Percentiles rank a stretch among this genome's conserved stretches.
These are phyloP conservation scores for Mollisiaceae sp. DNA, from an alignment of 2,329 filamentous ascomycete species.

Conservation along the genomic window DNA sequence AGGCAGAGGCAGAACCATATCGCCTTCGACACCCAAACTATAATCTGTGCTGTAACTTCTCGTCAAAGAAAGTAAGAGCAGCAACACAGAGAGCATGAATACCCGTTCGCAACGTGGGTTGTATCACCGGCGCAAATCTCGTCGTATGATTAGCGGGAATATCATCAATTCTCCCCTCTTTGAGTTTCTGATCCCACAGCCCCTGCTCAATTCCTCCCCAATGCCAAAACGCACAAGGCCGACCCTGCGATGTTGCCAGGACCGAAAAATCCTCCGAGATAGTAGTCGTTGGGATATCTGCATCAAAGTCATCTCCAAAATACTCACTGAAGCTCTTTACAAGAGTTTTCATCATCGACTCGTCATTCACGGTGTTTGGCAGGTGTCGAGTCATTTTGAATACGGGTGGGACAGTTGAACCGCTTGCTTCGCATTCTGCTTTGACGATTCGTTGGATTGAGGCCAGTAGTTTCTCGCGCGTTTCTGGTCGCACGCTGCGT, in stretches of 20 bases:
- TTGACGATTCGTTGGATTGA: conserved; percentile 52
- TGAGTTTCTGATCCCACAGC: conserved; percentile 55
- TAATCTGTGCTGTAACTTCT: background rate
- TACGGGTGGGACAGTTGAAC: conserved; percentile 33
- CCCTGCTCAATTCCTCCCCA: conserved; percentile 58
- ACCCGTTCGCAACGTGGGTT: conserved; percentile 59
- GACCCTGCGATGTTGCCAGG: conserved; percentile 52
- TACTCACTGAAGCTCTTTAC: conserved; percentile 22
- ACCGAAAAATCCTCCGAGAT: conserved; percentile 45
- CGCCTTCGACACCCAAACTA: background rate
- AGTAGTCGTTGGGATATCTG: conserved; percentile 23
- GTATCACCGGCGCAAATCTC: conserved; percentile 61
- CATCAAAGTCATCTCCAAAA: conserved; percentile 28
- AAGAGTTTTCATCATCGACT: conserved; percentile 24
- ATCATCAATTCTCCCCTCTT: conserved; percentile 50
- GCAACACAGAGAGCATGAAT: conserved; percentile 55
- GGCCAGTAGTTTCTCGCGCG: conserved; percentile 44
- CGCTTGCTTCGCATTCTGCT: conserved; percentile 58
- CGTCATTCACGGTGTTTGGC: conserved; percentile 35
- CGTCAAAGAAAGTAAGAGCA: conserved; percentile 51
- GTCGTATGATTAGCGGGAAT: conserved; percentile 64
- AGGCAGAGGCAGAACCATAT: too few relatives aligned
- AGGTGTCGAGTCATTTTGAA: conserved; percentile 29
- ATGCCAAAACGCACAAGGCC: conserved; percentile 60
- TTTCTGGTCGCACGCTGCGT: conserved; percentile 43